Evolutionary conservation across 78 protist species (phyloP).

Genomic region (Isochrysis galbana): DNA sequence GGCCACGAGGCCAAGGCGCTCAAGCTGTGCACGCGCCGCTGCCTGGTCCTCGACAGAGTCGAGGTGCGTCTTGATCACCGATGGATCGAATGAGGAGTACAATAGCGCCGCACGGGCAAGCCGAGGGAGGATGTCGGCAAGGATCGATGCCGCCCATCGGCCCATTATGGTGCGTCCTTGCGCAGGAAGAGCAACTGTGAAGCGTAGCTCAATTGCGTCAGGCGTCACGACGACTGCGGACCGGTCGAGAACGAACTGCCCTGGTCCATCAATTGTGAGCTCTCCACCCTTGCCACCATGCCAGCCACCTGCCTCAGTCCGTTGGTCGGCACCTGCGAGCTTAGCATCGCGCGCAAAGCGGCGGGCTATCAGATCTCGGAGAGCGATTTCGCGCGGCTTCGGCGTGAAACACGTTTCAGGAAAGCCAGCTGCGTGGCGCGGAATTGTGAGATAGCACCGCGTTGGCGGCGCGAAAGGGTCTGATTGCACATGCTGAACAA

Average conservation of each 20-base stretch:
- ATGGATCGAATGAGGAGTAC: neutral
- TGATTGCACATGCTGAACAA: constrained; percentile 13
- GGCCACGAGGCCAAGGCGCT: constrained; percentile 38
- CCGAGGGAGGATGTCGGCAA: neutral
- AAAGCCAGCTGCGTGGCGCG: neutral
- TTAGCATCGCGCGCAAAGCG: neutral
- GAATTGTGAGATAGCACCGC: neutral
- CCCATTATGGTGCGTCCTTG: constrained; percentile 44
- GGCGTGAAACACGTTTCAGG: neutral
- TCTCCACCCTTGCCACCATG: constrained; percentile 43
- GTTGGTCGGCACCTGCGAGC: neutral
- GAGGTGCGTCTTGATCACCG: constrained; percentile 23
- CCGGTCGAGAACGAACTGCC: constrained; percentile 56
- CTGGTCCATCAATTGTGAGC: constrained; percentile 34
- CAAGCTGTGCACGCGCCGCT: constrained; percentile 13
- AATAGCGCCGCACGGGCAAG: neutral
- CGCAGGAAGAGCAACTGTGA: constrained; percentile 51
- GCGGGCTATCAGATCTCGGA: neutral
- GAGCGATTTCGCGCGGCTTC: neutral
- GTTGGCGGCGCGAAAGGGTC: constrained; percentile 48
- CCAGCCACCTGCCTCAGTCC: neutral
- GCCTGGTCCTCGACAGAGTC: constrained; percentile 52
- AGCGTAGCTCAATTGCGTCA: constrained; percentile 12
- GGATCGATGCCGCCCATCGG: neutral
- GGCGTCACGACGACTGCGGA: constrained; percentile 13